A percentile compares a stretch with the other conserved stretches of the same genome.
Evolutionary conservation across 371 early-diverging fungal species (phyloP).

Genomic region (Syncephalis plumigaleata): DNA sequence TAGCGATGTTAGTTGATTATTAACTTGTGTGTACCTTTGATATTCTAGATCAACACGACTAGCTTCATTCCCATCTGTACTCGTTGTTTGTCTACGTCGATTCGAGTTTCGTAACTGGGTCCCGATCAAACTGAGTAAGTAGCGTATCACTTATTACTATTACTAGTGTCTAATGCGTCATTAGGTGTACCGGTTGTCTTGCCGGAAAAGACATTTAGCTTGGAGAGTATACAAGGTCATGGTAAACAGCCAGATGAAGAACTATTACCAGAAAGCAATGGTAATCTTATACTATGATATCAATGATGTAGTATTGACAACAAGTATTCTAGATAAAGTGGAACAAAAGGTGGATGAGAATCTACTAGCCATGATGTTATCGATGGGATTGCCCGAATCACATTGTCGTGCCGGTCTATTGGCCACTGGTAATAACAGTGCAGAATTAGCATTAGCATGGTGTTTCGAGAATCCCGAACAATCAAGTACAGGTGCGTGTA

Average conservation of each 20-base stretch:
- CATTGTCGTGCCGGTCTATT: slow-evolving; percentile 66
- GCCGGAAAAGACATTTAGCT: slow-evolving; percentile 23
- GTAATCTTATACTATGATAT: slow-evolving; percentile 5
- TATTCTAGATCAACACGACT: slow-evolving; percentile 44
- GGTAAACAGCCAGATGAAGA: slow-evolving; percentile 59
- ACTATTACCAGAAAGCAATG: slow-evolving; percentile 44
- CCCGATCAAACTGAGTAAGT: slow-evolving; percentile 51
- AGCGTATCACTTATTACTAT: neutral
- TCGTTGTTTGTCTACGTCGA: slow-evolving; percentile 62
- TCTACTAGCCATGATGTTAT: slow-evolving; percentile 52
- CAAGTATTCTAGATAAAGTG: neutral
- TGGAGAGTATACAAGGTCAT: slow-evolving; percentile 38
- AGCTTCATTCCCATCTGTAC: slow-evolving; percentile 64
- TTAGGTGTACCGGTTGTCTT: slow-evolving; percentile 37
- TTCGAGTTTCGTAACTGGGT: slow-evolving; percentile 86
- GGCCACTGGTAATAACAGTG: slow-evolving; percentile 59
- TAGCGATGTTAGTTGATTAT: no score
- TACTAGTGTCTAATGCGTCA: slow-evolving; percentile 9
- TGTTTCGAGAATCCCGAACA: slow-evolving; percentile 93
- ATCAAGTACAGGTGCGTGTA: slow-evolving; percentile 31
- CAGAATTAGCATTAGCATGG: slow-evolving; percentile 87
- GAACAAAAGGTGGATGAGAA: slow-evolving; percentile 38
- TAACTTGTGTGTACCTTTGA: neutral
- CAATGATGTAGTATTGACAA: neutral
- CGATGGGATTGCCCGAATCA: slow-evolving; percentile 82